Conservation (phyloP, 2,329 filamentous ascomycete species). For the Neocatenulostroma microsporum region DNA sequence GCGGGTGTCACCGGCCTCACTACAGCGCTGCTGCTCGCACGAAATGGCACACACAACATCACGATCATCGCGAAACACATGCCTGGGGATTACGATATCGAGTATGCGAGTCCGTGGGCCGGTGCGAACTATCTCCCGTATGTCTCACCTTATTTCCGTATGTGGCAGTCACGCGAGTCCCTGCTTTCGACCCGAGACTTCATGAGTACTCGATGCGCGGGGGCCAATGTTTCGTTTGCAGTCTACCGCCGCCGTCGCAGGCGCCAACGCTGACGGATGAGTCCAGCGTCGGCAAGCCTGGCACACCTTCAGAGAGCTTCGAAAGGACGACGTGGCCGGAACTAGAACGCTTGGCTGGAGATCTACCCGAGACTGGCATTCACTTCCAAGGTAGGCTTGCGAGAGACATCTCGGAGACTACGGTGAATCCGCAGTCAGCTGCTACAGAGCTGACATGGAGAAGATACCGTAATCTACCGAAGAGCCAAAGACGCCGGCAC, state of each 20-base stretch:
- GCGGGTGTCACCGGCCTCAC: slow-evolving; percentile 61
- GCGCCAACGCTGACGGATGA: slow-evolving; percentile 11
- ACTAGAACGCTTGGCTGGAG: slow-evolving; percentile 39
- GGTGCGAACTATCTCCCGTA: slow-evolving; percentile 68
- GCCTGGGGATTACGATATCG: slow-evolving; percentile 85
- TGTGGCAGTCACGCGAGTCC: too few relatives aligned
- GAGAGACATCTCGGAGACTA: too few relatives aligned
- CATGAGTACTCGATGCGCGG: too few relatives aligned
- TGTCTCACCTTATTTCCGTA: too few relatives aligned
- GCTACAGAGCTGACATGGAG: slow-evolving; percentile 1
- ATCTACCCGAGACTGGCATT: slow-evolving; percentile 69
- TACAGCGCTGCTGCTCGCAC: slow-evolving; percentile 55
- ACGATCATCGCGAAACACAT: slow-evolving; percentile 80
- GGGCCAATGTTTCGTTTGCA: background rate
- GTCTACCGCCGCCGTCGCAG: background rate
- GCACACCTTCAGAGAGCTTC: slow-evolving; percentile 32
- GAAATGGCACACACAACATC: slow-evolving; percentile 49
- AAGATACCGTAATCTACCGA: slow-evolving; percentile 48
- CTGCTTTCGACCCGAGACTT: too few relatives aligned
- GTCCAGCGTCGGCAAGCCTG: slow-evolving; percentile 32
- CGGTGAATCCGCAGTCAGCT: too few relatives aligned
- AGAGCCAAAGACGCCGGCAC: slow-evolving; percentile 55
- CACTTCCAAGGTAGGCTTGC: slow-evolving; percentile 54
- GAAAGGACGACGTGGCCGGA: slow-evolving; percentile 41
- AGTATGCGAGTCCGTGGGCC: slow-evolving; percentile 86